Base-by-base conservation (phyloP, 1,139 yeast species). In the Magnusiomyces paraingens region DNA sequence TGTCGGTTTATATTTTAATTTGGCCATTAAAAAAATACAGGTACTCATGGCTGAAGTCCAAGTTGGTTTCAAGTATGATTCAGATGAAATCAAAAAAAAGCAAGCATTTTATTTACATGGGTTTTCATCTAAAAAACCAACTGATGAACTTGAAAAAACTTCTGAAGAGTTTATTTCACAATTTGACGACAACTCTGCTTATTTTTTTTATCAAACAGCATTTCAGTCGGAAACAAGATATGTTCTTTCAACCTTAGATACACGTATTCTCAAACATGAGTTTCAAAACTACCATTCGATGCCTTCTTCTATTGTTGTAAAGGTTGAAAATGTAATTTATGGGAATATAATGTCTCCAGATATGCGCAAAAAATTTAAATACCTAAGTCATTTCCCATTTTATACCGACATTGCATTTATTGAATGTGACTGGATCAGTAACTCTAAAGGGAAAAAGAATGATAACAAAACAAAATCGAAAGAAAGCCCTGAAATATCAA, bases 391-490 rank as follows among this genome's bases (percentile, higher is more conserved):
- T 68, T 70, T 90, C 40, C 98, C 99, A 0, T 66, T 81, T 36
- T 97, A 97, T 1, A 83, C 96, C 0, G 86, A 86, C 47, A 70
- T 93, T 48, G 95, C 93, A 14, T 84, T 89, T 59, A 64, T 94
- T 55, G 98, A 93, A 63, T 80, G 96, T 56, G 83, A 88, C 64
- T 93, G 99, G 98, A 45, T 35, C 38, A 29, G 29, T 36, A 26
- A 38, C 26, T 21, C 32, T 5, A 11, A 12, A 15, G 18, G 26
- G 4, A 8, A 38, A 11, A 22, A 38, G 40, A 18, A 39, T 8
- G 39, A 39, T 20, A 26, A 48, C 14, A 47, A 47, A 17, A 18
- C 22, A 47, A 14, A 5, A 5, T 5, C n/a, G 10, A 46, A 36
- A 18, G 17, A 29, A 21, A 35, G 32, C 18, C 21, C 12, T n/a